phyloP scores from a whole-genome alignment of 192 early-diverging fungal genomes.

The Backusella circina region DNA sequence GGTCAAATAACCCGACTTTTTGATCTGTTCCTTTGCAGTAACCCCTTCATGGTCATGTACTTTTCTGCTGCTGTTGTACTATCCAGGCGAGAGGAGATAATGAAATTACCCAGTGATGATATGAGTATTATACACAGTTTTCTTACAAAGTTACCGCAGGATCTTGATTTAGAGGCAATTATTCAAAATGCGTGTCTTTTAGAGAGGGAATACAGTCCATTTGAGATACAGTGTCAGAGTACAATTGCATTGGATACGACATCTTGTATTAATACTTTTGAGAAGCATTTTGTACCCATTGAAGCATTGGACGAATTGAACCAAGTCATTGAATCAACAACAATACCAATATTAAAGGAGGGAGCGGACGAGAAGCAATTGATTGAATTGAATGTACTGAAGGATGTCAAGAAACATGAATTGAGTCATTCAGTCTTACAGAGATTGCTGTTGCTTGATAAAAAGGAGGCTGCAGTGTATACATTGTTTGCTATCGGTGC shows the following conservation, averaged over 20 bases:
- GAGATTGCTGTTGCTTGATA: not conserved
- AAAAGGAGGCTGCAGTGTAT: not conserved
- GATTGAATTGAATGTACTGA: not conserved
- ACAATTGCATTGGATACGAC: conserved; percentile 35
- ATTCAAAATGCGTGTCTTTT: conserved; percentile 36
- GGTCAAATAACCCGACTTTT: conserved; percentile 41
- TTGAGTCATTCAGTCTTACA: not conserved
- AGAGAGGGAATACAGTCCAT: conserved; percentile 31
- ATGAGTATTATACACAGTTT: conserved; percentile 44
- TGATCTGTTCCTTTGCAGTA: conserved; percentile 48
- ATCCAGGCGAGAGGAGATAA: conserved; percentile 35
- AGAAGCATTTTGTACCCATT: not conserved
- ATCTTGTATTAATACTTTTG: conserved; percentile 30
- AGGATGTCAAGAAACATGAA: not conserved
- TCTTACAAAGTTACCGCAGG: conserved; percentile 47
- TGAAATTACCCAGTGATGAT: conserved; percentile 42
- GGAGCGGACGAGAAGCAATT: not conserved
- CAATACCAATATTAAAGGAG: not conserved
- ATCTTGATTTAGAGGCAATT: conserved; percentile 38
- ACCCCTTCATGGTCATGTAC: conserved; percentile 49
- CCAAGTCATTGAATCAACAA: not conserved
- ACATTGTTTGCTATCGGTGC: conserved; percentile 14
- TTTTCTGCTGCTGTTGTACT: conserved; percentile 46
- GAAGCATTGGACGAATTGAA: not conserved
- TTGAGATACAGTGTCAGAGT: conserved; percentile 34